Conservation (phyloP, 768 basidiomycete species). For the Tylopilus vinaceipallidus region DNA sequence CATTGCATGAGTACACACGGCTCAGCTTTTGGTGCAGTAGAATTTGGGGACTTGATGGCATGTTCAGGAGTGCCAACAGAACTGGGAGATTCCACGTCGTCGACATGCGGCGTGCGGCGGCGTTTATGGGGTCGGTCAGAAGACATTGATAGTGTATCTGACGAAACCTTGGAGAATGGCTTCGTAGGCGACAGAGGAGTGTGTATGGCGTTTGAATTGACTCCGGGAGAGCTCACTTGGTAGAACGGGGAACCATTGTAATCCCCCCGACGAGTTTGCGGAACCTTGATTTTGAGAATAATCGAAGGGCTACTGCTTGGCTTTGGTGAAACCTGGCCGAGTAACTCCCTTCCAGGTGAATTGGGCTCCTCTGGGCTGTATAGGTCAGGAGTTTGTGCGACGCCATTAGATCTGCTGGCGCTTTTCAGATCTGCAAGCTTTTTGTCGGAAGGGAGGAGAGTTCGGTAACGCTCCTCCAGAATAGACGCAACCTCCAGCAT, state of each 20-base stretch:
- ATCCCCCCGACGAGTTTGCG: conserved; percentile 26
- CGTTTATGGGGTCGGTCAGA: conserved; percentile 34
- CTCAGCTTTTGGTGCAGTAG: conserved; percentile 19
- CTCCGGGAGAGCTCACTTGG: conserved; percentile 17
- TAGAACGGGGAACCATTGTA: conserved; percentile 3
- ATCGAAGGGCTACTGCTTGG: conserved; percentile 25
- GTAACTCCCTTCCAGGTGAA: conserved; percentile 6
- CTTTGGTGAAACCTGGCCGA: conserved; percentile 14
- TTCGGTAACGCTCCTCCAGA: conserved; percentile 71
- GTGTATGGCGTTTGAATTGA: conserved; percentile 11
- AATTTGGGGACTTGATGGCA: conserved; percentile 8
- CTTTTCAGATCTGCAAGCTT: conserved; percentile 36
- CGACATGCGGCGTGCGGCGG: conserved; percentile 15
- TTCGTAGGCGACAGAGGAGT: conserved; percentile 22
- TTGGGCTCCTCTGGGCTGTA: conserved; percentile 16
- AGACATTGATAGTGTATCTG: conserved; percentile 26
- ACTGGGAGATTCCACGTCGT: conserved; percentile 24
- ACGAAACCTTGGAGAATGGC: conserved; percentile 29
- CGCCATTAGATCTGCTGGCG: conserved; percentile 19
- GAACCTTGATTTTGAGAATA: conserved; percentile 36
- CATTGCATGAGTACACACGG: conserved; percentile 45
- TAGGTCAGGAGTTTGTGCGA: conserved; percentile 14
- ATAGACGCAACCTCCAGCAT: conserved; percentile 68
- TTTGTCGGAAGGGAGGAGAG: conserved; percentile 69
- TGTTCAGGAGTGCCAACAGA: conserved; percentile 25